Base-by-base conservation (phyloP, 805 yeast species). In the Maudiozyma bulderi region DNA sequence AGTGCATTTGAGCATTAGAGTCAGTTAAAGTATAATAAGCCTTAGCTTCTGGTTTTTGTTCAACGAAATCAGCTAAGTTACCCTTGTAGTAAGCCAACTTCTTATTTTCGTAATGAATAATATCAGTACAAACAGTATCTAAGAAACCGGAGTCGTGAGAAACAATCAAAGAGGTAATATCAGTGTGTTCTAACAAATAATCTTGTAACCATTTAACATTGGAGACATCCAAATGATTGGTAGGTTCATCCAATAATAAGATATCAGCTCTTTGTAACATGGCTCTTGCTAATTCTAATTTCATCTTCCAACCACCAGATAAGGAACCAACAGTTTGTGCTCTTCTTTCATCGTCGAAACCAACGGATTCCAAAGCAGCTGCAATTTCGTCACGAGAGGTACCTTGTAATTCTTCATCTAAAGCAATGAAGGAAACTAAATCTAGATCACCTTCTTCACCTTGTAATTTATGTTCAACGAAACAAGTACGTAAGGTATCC, bases 231-330 rank as follows among this genome's bases (percentile, higher is more conserved):
- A 91, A 80, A 73, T 91, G 99, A 73, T 91, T 91, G 56, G 99
- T 91, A 68, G 99, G 99, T 79, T 91, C 99, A 71, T 91, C 99
- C 64, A 91, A 77, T 58, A 91, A 75, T 61, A 91, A 77, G 49
- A 91, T 90, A 71, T 91, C 99, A 35, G 98, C 99, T 69, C 83
- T 88, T 88, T 89, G 86, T 58, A 91, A 75, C 96, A 91, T 90
- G 37, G 98, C 99, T 73, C 97, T 84, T n/a, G 98, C 99, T 62
- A 91, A 76, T 71, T 90, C 98, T 58, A 91, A 78, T 73, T 91
- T 91, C 99, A 91, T 91, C 72, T 93, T 93, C 99, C 99, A 91
- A 69, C 99, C 99, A 70, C 99, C 99, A 42, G 96, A 87, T 51
- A 91, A 74, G 1, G 97, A 86, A 39, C 96, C 96, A 50, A 93